Evolutionary conservation across 2,329 filamentous ascomycete genomes (phyloP), one percentile per base, ranked within the genome.

Genomic region (Coniosporium tulheliwenetii): DNA sequence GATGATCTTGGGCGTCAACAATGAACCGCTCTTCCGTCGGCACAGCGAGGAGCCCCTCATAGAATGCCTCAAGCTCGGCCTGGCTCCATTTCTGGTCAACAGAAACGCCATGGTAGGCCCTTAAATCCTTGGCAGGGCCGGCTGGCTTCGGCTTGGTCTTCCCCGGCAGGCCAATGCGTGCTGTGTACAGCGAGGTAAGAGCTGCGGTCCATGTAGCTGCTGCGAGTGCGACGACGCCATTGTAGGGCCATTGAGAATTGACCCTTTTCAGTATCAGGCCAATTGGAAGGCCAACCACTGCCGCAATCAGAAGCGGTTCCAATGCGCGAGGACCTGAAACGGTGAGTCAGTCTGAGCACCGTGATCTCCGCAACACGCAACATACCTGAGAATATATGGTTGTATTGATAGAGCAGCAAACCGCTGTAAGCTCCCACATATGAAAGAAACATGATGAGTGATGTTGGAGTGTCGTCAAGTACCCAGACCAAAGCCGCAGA

Each of bases 331-430:
- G 19, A 26, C 19, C 19, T 26, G 7, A 7, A 26, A 26, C 19
- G 7, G 19, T 7, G 19, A 7, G 7, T 26, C 7, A 26, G 19
- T 26, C 19, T 3, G 19, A 7, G 3, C 4, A 3, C 7, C 7
- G 19, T 3, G 19, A 26, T 26, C n/a, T n/a, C n/a, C n/a, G 19
- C 4, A 4, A 26, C 19, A 26, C 19, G 3, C 19, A 26, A 26
- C 19, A 26, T 26, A 26, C 19, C 19, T 26, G 19, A 26, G 19
- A 26, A 50, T 5, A 48, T 44, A 14, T 45, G 38, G 40, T 69
- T 68, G 52, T 68, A 70, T 49, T 70, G 70, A 43, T 71, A 73
- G 51, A 66, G 67, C 7, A 73, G 57, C 30, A 73, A 51, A 3
- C 70, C 71, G 14, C 65, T 70, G 46, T 71, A 71, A 7, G 67